These are phyloP conservation scores for Delonix regia DNA, from an alignment of 306 rosid genomes.

Conservation along the genomic window DNA sequence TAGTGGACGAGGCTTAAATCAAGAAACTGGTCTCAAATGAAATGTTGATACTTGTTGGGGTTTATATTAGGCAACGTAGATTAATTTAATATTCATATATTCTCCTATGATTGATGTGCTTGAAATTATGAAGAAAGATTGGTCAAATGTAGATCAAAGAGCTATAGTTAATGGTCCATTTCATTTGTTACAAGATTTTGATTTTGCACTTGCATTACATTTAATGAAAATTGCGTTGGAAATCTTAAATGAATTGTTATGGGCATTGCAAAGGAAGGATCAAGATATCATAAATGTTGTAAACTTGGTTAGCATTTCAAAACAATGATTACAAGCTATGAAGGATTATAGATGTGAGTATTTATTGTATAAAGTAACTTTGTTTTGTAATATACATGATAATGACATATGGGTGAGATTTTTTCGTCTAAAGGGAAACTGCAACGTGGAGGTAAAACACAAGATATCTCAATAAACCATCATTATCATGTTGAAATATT, in stretches of 20 bases:
- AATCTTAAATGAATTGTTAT: background rate
- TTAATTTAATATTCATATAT: background rate
- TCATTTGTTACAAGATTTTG: background rate
- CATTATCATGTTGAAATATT: background rate
- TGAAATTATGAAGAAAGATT: background rate
- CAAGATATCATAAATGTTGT: background rate
- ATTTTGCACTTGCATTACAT: too few species aligned
- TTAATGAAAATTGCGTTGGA: too few species aligned
- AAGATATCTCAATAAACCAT: background rate
- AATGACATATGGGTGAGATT: background rate
- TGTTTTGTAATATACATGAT: background rate
- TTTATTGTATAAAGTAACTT: background rate
- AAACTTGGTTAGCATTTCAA: background rate
- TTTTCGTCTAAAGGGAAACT: too few species aligned
- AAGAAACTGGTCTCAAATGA: background rate
- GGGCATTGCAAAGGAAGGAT: too few species aligned
- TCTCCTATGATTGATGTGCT: background rate
- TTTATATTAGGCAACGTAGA: background rate
- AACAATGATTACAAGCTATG: too few species aligned
- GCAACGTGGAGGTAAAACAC: background rate
- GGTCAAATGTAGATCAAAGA: background rate
- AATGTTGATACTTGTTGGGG: background rate
- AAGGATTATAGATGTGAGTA: background rate
- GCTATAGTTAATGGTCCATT: background rate
- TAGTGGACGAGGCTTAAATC: background rate